Evolutionary conservation across 768 basidiomycete genomes (phyloP).

Genomic region (Tricholoma matsutake): DNA sequence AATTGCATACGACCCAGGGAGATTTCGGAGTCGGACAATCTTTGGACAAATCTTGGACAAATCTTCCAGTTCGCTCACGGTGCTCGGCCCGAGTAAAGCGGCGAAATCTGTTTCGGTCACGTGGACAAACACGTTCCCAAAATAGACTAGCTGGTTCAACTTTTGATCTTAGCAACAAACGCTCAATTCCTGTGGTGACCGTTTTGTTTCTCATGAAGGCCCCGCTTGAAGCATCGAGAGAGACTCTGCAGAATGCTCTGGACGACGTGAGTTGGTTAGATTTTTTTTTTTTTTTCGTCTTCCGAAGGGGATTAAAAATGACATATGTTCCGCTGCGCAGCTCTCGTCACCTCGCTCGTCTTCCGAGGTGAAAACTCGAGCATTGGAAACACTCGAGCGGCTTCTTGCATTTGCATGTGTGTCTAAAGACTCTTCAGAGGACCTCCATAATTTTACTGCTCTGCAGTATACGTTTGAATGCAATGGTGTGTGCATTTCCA

Average conservation of each 20-base stretch:
- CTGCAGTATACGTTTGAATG: slow-evolving; percentile 82
- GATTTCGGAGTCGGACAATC: background rate
- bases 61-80: no score
- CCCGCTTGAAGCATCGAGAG: slow-evolving; percentile 34
- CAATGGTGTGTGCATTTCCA: slow-evolving; percentile 55
- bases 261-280: slow-evolving; percentile 54
- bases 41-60: background rate
- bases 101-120: background rate
- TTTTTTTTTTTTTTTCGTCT: background rate
- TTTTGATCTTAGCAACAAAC: slow-evolving; percentile 7
- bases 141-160: slow-evolving; percentile 10
- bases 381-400: slow-evolving; percentile 54
- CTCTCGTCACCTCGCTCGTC: slow-evolving; percentile 62
- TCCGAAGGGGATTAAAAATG: background rate
- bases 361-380: slow-evolving; percentile 45
- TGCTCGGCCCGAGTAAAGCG: background rate
- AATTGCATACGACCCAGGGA: background rate
- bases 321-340: slow-evolving; percentile 33
- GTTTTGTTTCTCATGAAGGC: background rate
- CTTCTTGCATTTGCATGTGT: slow-evolving; percentile 51
- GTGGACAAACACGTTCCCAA: slow-evolving; percentile 8
- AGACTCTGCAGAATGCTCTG: slow-evolving; percentile 55
- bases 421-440: slow-evolving; percentile 38
- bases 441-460: slow-evolving; percentile 53
- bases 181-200: slow-evolving; percentile 5